Evolutionary conservation across 768 basidiomycete species (phyloP), one percentile per base, ranked within the genome.

Genomic region (Psilocybe azurescens): DNA sequence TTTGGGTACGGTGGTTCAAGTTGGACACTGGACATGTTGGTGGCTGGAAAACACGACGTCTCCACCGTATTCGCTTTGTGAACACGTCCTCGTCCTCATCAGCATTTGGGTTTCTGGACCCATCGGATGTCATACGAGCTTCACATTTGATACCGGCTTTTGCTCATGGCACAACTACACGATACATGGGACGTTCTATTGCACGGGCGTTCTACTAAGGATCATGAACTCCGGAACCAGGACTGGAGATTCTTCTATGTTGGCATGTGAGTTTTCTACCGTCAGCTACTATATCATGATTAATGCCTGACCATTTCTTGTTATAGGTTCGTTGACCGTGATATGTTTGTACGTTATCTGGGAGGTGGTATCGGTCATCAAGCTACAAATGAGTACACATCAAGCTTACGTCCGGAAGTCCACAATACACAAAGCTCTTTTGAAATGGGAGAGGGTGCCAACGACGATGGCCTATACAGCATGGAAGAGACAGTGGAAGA

Each of bases 31-130:
- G 44, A 8, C 54, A 57, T 36, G 1, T 11, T 8, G 48, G 20
- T 16, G 68, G 70, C 18, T 66, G 63, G 61, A 60, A 62, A 39
- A 20, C 63, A 14, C 41, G 46, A 38, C 61, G 60, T 0, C 51
- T 72, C 3, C 64, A 64, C 32, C 61, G 56, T 18, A 46, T 84
- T 32, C 69, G 71, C 0, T 85, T 81, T 56, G 58, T 82, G 4
- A 9, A 33, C 0, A 57, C 70, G 1, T 50, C 67, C 0, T 36
- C 56, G 14, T 36, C 50, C 13, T 50, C 61, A 9, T 69, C 72
- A 0, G 73, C 79, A 3, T 86, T 84, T 63, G 77, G 83, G 0
- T 86, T 87, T 51, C 16, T 86, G 0, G 74, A 85, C 64, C 85
- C 84, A 0, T 48, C 61, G 0, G 61, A 70, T 0, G 75, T 86